Conservation (phyloP, 176 grass and related monocot species). For the Eleusine coracana region DNA sequence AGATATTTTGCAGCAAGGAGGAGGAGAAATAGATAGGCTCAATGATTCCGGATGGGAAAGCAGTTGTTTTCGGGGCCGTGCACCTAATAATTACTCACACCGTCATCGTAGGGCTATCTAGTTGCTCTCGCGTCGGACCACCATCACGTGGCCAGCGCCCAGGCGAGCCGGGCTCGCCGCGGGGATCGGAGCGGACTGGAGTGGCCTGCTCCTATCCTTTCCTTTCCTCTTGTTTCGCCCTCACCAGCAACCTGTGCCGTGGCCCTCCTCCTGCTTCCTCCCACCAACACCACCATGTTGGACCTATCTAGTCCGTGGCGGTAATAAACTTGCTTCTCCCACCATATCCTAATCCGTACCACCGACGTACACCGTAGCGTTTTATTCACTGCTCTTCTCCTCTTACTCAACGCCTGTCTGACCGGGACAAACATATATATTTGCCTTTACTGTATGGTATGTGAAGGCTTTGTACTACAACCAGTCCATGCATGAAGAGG, state of each 20-base stretch:
- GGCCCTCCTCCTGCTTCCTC: conserved; percentile 24
- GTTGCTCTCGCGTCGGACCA: conserved; percentile 45
- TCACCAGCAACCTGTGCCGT: conserved; percentile 14
- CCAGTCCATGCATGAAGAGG: background rate
- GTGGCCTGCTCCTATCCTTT: conserved; percentile 41
- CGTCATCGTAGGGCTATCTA: conserved; percentile 11
- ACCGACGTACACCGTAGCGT: background rate
- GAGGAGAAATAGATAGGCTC: background rate
- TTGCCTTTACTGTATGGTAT: background rate
- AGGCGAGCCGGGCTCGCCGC: background rate
- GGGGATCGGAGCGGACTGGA: background rate
- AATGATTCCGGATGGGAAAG: conserved; percentile 50
- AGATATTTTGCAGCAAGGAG: conserved; percentile 37
- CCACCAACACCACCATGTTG: background rate
- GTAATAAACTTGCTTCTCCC: background rate
- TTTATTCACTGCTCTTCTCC: background rate
- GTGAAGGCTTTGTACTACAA: background rate
- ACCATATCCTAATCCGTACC: background rate
- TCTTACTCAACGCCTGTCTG: no score
- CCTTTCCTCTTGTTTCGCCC: conserved; percentile 29
- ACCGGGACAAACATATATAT: background rate
- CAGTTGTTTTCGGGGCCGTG: conserved; percentile 27
- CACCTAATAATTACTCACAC: conserved; percentile 35
- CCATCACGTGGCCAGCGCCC: conserved; percentile 52
- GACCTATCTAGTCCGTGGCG: no score